These are phyloP conservation scores for Saturnispora serradocipensis DNA, from an alignment of 805 yeast species.

Conservation along the genomic window DNA sequence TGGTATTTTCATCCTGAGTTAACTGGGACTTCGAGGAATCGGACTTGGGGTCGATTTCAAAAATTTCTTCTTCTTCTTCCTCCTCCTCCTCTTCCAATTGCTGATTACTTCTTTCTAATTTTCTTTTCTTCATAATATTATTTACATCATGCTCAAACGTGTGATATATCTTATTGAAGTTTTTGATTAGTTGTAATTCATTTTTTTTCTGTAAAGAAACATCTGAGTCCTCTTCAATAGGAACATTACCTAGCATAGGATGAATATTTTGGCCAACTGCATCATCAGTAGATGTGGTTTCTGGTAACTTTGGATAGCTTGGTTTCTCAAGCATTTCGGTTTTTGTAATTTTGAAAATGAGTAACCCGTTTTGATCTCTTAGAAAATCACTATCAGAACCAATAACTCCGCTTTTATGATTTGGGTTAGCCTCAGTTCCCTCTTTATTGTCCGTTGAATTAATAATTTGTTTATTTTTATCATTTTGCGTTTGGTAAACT, in stretches of 20 bases:
- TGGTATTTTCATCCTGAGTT: neutral
- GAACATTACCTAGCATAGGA: constrained; percentile 29
- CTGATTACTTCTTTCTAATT: constrained; percentile 72
- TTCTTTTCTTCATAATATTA: constrained; percentile 63
- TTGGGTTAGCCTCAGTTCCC: neutral
- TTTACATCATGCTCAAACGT: constrained; percentile 70
- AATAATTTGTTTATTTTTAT: neutral
- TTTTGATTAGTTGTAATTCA: constrained; percentile 39
- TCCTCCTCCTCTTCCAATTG: constrained; percentile 37
- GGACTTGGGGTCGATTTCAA: constrained; percentile 12
- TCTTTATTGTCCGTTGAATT: neutral
- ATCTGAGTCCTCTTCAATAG: constrained; percentile 26
- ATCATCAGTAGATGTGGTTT: constrained; percentile 22
- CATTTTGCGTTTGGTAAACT: neutral
- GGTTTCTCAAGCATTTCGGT: constrained; percentile 22
- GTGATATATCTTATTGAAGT: constrained; percentile 66
- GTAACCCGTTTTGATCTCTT: constrained; percentile 12
- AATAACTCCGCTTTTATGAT: neutral
- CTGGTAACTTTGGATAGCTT: constrained; percentile 21
- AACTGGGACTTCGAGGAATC: neutral
- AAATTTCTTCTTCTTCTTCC: constrained; percentile 10
- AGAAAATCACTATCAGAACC: neutral
- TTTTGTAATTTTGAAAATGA: constrained; percentile 14
- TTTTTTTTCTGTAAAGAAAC: constrained; percentile 32
- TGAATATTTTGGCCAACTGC: constrained; percentile 28